phyloP scores from a whole-genome alignment of 2,329 filamentous ascomycete species.

The Beauveria sp. region DNA sequence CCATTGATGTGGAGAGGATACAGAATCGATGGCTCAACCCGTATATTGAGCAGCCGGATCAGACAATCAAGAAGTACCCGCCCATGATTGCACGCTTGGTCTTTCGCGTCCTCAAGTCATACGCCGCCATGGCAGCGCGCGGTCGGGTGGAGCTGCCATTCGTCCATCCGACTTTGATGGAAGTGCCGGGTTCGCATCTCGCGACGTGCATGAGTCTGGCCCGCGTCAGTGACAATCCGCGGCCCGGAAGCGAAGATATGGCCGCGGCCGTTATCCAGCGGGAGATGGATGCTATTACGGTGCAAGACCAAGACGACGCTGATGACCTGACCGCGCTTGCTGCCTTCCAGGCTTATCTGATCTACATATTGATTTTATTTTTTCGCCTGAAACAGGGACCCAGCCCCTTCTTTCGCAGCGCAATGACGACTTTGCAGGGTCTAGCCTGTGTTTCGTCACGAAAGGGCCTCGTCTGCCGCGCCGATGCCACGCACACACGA shows the following conservation, averaged over 20 bases:
- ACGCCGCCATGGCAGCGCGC: constrained; percentile 5
- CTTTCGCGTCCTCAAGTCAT: constrained; percentile 3
- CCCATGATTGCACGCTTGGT: not conserved
- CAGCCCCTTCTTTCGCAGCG: constrained; percentile 28
- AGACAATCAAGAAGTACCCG: constrained; percentile 1
- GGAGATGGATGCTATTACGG: constrained; percentile 1
- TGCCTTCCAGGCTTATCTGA: constrained; percentile 44
- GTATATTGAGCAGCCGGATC: not conserved
- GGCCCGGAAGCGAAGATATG: not conserved
- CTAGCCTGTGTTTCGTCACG: constrained; percentile 34
- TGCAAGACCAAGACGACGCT: not conserved
- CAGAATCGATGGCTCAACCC: constrained; percentile 6
- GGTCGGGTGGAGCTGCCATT: not conserved
- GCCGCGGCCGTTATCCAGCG: not conserved
- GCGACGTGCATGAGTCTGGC: constrained; percentile 3
- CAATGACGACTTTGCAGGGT: constrained; percentile 43
- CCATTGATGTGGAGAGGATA: constrained; percentile 2
- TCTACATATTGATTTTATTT: constrained; percentile 43
- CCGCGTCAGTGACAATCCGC: not conserved
- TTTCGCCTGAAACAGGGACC: constrained; percentile 26
- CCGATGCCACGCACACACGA: constrained; percentile 30
- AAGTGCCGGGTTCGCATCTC: not conserved
- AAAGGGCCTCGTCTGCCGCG: constrained; percentile 35
- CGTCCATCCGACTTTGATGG: not conserved
- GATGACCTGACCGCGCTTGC: constrained; percentile 24